Base-by-base conservation (phyloP, 805 yeast species). In the Geotrichum ghanense region DNA sequence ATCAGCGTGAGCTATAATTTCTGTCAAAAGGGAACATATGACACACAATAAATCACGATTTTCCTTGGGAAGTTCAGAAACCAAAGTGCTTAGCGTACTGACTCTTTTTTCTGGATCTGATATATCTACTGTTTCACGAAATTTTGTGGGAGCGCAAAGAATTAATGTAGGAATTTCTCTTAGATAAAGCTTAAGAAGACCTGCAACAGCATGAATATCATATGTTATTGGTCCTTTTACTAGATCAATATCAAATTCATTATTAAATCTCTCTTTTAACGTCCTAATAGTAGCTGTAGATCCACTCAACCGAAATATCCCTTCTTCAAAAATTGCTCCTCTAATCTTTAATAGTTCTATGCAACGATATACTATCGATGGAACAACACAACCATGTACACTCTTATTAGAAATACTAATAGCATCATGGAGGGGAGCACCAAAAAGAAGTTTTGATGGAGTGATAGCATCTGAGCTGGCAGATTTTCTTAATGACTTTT, bases 281-380 rank as follows among this genome's bases (percentile, higher is more conserved):
- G 70, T 75, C 52, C 80, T 76, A 35, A 85, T 86, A 45, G 81
- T 72, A 1, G 87, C 74, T 48, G 88, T 83, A 34, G 95, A 85
- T 3, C 97, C 97, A 63, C 89, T 85, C 48, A 88, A 68, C 51
- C 98, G 71, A 68, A 92, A 92, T 2, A 90, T 76, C 9, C 98
- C 98, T 58, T 88, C 95, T 61, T 86, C 92, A 50, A 75, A 75
- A n/a, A 81, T 69, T 0, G 95, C 95, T 19, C 81, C 77, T 22
- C 79, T 74, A 35, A 69, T 72, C 43, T 73, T 71, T 44, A 90
- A 68, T 53, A 73, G 83, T 47, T 77, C 82, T 25, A 89, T 57
- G 57, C 95, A 87, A 49, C 95, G 67, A 55, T 68, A 83, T 16
- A 86, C 76, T 4, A 90, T 79, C 37, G 88, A 78, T 1, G 98